Conservation (phyloP, 805 yeast genomes). For the Pachysolen tannophilus region DNA sequence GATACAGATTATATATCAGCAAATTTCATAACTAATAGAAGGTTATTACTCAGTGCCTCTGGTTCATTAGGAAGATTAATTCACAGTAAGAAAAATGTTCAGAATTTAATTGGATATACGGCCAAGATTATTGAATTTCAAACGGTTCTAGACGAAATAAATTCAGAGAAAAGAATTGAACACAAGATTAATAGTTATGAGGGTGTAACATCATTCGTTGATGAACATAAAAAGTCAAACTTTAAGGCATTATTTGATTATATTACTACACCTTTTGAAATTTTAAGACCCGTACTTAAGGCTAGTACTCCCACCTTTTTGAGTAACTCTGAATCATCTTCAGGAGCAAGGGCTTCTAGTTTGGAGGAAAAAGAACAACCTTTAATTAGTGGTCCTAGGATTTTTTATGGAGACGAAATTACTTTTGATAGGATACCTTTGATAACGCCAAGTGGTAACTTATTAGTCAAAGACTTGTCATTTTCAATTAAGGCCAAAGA, state of each 20-base stretch:
- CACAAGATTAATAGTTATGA: conserved; percentile 7
- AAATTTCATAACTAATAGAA: conserved; percentile 82
- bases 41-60: conserved; percentile 75
- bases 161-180: conserved; percentile 18
- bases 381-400: conserved; percentile 23
- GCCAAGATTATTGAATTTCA: conserved; percentile 66
- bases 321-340: too few species aligned
- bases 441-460: conserved; percentile 77
- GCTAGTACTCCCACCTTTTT: background rate
- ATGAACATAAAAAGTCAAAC: too few species aligned
- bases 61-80: conserved; percentile 84
- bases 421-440: conserved; percentile 73
- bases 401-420: conserved; percentile 47
- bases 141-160: conserved; percentile 47
- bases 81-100: conserved; percentile 74
- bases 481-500: conserved; percentile 76
- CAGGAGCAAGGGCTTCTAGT: background rate
- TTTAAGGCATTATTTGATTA: too few species aligned
- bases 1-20: conserved; percentile 42
- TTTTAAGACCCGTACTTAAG: background rate
- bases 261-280: too few species aligned
- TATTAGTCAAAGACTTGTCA: conserved; percentile 54
- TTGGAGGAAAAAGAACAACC: conserved; percentile 10
- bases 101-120: conserved; percentile 79
- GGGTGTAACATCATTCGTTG: conserved; percentile 1